Evolutionary conservation across 2,329 filamentous ascomycete genomes (phyloP).

Genomic region (Aspergillus unguis): DNA sequence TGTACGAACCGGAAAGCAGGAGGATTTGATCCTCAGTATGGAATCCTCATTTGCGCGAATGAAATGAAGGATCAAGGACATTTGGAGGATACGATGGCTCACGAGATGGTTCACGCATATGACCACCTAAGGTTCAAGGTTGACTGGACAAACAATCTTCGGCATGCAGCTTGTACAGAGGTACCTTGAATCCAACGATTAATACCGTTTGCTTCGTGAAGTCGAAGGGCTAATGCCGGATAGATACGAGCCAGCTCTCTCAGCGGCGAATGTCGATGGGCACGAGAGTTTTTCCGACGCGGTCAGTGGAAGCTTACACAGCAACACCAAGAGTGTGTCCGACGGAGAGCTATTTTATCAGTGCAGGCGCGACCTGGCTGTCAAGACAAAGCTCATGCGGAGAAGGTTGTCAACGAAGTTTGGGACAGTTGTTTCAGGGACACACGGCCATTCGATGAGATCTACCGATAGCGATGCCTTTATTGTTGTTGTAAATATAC

Average conservation of each 20-base stretch:
- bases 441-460: conserved; percentile 93
- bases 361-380: conserved; percentile 75
- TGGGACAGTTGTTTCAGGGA: conserved; percentile 97
- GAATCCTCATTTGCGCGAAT: conserved; percentile 91
- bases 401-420: conserved; percentile 90
- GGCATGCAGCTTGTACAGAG: conserved; percentile 92
- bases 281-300: conserved; percentile 76
- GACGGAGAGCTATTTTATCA: conserved; percentile 73
- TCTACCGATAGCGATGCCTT: conserved; percentile 63
- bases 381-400: conserved; percentile 80
- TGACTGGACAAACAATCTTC: conserved; percentile 73
- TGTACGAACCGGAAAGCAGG: conserved; percentile 72
- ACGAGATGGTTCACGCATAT: conserved; percentile 98
- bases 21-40: conserved; percentile 81
- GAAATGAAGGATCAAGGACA: conserved; percentile 76
- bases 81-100: conserved; percentile 87
- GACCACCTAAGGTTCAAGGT: conserved; percentile 91
- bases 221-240: conserved; percentile 11
- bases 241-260: conserved; percentile 90
- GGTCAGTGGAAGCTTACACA: conserved; percentile 86
- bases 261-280: conserved; percentile 90
- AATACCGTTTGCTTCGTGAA: background rate
- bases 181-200: conserved; percentile 44
- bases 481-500: background rate
- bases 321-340: conserved; percentile 91